These are phyloP conservation scores for Barnettozyma salicaria DNA, from an alignment of 805 yeast species.

Conservation along the genomic window DNA sequence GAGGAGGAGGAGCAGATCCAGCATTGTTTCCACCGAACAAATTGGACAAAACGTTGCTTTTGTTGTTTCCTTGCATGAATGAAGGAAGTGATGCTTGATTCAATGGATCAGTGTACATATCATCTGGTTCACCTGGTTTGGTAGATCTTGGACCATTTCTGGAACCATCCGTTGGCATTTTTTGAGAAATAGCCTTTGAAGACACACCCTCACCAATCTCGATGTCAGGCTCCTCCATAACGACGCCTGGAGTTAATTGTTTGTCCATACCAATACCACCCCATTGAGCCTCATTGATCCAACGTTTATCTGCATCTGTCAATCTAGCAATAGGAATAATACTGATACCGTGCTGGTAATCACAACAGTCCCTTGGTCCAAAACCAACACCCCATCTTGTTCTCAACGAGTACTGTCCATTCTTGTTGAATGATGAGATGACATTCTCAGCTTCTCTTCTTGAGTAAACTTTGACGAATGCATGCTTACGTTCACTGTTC, in stretches of 20 bases:
- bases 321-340: conserved; percentile 80
- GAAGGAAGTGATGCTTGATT: conserved; percentile 22
- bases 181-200: conserved; percentile 83
- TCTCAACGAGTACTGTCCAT: conserved; percentile 58
- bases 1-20: conserved; percentile 22
- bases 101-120: conserved; percentile 26
- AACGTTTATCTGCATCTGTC: conserved; percentile 88
- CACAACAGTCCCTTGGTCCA: conserved; percentile 98
- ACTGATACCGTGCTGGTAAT: conserved; percentile 85
- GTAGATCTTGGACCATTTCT: conserved; percentile 83
- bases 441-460: conserved; percentile 88
- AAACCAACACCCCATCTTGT: conserved; percentile 99
- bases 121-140: conserved; percentile 48
- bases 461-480: conserved; percentile 90
- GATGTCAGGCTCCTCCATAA: conserved; percentile 95
- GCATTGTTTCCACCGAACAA: conserved; percentile 30
- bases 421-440: conserved; percentile 63
- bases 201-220: conserved; percentile 93
- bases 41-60: conserved; percentile 44
- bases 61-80: conserved; percentile 32
- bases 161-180: conserved; percentile 87
- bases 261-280: conserved; percentile 89
- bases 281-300: conserved; percentile 90
- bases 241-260: conserved; percentile 71
- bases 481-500: conserved; percentile 88